Base-by-base conservation (phyloP, 192 early-diverging fungal species). In the Umbelopsis vinacea region DNA sequence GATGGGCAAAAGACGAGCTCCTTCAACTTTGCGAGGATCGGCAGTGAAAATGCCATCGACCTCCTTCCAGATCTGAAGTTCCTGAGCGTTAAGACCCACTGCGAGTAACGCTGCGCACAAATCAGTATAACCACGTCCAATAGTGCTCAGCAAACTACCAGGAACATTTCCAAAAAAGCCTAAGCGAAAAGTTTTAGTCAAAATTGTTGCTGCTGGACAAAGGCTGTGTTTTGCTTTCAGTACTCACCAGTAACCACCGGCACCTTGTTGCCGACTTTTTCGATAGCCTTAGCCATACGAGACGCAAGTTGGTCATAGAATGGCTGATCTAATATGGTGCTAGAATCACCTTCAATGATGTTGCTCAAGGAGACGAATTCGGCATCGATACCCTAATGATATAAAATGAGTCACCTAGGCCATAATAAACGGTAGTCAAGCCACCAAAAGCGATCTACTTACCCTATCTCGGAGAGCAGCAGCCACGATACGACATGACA, bases 61-160 rank as follows among this genome's bases (percentile, higher is more conserved):
- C 71, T 97, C 95, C 81, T 97, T 97, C 93, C 93, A 97, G n/a
- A 97, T 91, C 74, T 97, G 95, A 48, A 97, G 84, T 74, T 97
- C 95, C 14, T 87, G 78, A 5, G 94, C 94, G 21, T 83, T 72
- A 14, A 94, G 73, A 4, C 87, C 95, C 12, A 96, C 95, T 1
- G 95, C 92, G 46, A 91, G 82, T 55, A 97, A 85, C 2, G 95
- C 95, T 29, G 95, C 95, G 15, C 94, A 95, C 69, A 97, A 83
- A 71, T 97, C 95, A 0, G 95, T 97, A 81, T 97, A 97, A 1
- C 95, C 95, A 52, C 94, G 91, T 14, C 95, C 95, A 69, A 97
- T 93, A 79, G 92, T 93, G 53, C 86, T 81, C 66, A 97, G 74
- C 57, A 97, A 84, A 72, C 89, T 88, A 15, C 94, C 94, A 7